Conservation (phyloP, 2,329 filamentous ascomycete species). For the Exophiala viscosa region DNA sequence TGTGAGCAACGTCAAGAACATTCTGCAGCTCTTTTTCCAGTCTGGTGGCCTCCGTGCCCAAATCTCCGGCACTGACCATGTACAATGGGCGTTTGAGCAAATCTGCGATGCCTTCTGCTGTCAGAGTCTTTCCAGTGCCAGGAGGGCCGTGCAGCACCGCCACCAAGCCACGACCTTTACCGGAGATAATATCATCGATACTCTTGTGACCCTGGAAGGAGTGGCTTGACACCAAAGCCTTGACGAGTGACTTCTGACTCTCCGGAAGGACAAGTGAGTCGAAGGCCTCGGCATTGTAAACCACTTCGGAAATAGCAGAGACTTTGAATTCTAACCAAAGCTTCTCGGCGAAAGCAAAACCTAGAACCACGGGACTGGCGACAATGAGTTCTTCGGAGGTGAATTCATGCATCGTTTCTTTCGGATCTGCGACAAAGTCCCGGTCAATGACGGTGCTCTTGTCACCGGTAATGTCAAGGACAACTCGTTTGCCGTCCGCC, state of each 20-base stretch:
- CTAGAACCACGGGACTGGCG: slow-evolving; percentile 70
- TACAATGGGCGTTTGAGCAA: slow-evolving; percentile 77
- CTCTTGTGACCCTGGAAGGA: slow-evolving; percentile 76
- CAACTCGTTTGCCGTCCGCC: slow-evolving; percentile 49
- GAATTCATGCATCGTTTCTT: slow-evolving; percentile 51
- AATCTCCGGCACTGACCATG: slow-evolving; percentile 75
- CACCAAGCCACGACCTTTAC: slow-evolving; percentile 83
- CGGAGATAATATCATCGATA: slow-evolving; percentile 77
- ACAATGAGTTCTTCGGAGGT: slow-evolving; percentile 81
- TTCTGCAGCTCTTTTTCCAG: slow-evolving; percentile 76
- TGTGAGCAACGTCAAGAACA: slow-evolving; percentile 79
- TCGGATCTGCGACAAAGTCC: slow-evolving; percentile 55
- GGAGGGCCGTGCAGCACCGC: slow-evolving; percentile 79
- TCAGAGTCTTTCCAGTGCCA: slow-evolving; percentile 84
- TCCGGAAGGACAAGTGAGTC: slow-evolving; percentile 70
- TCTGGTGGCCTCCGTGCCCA: slow-evolving; percentile 70
- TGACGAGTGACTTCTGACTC: slow-evolving; percentile 65
- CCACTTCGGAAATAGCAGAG: slow-evolving; percentile 72
- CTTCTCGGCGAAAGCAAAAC: slow-evolving; percentile 84
- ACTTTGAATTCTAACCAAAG: slow-evolving; percentile 86
- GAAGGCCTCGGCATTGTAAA: slow-evolving; percentile 81
- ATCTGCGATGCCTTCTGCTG: slow-evolving; percentile 81
- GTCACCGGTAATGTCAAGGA: slow-evolving; percentile 55
- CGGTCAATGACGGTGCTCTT: slow-evolving; percentile 51
- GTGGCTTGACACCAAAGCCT: slow-evolving; percentile 77